Conservation (phyloP, 1,284 basidiomycete species). For the Trametes polyzona region DNA sequence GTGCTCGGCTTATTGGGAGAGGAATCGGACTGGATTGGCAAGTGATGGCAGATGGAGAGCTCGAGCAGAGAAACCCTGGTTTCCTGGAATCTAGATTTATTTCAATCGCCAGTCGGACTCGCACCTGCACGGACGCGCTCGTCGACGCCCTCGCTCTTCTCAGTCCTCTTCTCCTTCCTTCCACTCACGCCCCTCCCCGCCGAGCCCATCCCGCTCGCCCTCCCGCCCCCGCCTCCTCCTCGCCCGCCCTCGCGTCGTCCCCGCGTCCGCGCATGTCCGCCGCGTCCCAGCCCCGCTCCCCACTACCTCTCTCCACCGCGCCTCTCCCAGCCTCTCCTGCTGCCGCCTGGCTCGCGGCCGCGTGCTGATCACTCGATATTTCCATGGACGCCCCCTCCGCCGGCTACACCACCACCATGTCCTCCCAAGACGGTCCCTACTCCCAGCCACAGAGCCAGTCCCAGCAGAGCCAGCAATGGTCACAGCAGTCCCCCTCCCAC, state of each 20-base stretch:
- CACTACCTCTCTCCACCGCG: neutral
- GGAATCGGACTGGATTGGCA: neutral
- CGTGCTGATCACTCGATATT: slow-evolving; percentile 29
- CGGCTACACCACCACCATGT: slow-evolving; percentile 37
- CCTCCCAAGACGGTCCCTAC: slow-evolving; percentile 37
- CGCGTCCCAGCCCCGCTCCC: slow-evolving; percentile 1
- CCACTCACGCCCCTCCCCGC: neutral
- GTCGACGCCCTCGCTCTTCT: slow-evolving; percentile 5
- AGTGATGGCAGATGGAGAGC: slow-evolving; percentile 12
- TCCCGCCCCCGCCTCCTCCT: neutral
- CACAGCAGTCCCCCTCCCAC: slow-evolving; percentile 33
- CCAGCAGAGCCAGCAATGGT: slow-evolving; percentile 33
- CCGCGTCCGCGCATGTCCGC: neutral
- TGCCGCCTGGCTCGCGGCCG: slow-evolving; percentile 21
- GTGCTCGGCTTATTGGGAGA: neutral
- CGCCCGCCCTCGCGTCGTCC: neutral
- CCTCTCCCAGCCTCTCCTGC: neutral
- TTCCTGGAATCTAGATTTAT: slow-evolving; percentile 31
- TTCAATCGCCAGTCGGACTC: slow-evolving; percentile 10
- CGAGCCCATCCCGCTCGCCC: slow-evolving; percentile 2
- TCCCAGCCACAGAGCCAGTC: slow-evolving; percentile 30
- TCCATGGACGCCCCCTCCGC: slow-evolving; percentile 28
- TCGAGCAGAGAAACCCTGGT: neutral
- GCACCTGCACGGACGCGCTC: slow-evolving; percentile 20
- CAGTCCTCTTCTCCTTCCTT: slow-evolving; percentile 2